Base-by-base conservation (phyloP, 2,329 filamentous ascomycete species). In the Stylonectria norvegica region DNA sequence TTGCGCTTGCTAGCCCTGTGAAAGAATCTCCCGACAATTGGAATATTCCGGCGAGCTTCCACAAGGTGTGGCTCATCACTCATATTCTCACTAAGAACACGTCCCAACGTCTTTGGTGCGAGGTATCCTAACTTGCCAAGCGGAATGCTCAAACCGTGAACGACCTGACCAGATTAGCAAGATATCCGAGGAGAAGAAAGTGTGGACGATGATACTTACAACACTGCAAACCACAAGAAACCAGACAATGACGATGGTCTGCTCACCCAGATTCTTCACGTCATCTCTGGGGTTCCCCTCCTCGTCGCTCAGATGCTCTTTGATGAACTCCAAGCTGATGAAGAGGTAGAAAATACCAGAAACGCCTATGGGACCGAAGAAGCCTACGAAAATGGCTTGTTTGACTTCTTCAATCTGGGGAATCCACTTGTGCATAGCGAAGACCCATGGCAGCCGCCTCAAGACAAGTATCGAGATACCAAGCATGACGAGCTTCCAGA, bases 301-400 rank as follows among this genome's bases (percentile, higher is more conserved):
- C 6, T 80, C 76, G 0, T 73, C 53, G 14, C 56, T 77, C n/a
- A 79, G 56, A 2, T 60, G 56, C 43, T 66, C 20, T 62, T 66
- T 35, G 14, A 96, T 70, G 45, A 90, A 95, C 17, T 95, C 86
- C 1, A 86, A 63, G 28, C 78, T 83, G 46, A 95, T 72, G 57
- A 89, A 94, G 5, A 96, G 73, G 59, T 96, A 95, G 61, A 95
- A 96, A 15, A 95, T 78, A 1, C 89, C 90, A 12, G 86, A 88
- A 2, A 95, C 89, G 3, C 91, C 89, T 40, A 96, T 90, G 0
- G 90, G 90, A 0, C 90, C 90, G 50, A 96, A 96, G 69, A 95
- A 95, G 0, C 90, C 90, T 6, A 93, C 86, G 56, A 95, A 95
- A 0, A 86, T 66, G 2, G 89, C 89, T 51, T 95, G 89, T 4